phyloP scores from a whole-genome alignment of 2,329 filamentous ascomycete genomes.

The Aspergillus fumigatiaffinis region DNA sequence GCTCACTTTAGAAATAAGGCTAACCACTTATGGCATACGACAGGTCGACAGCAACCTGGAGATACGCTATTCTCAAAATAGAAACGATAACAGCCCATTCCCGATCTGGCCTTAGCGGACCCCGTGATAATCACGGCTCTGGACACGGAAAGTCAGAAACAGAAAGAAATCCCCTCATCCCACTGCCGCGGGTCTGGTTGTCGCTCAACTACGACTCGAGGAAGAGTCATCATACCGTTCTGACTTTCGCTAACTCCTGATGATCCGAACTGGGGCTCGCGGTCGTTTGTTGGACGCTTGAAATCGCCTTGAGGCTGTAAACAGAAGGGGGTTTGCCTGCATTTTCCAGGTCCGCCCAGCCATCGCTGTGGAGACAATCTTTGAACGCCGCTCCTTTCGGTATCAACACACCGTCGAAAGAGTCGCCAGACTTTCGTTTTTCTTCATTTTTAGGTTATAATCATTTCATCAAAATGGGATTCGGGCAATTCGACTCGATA shows the following conservation, averaged over 20 bases:
- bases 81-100: conserved; percentile 13
- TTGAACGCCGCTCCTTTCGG: conserved; percentile 16
- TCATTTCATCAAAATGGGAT: conserved; percentile 53
- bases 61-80: conserved; percentile 18
- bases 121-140: conserved; percentile 25
- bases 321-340: conserved; percentile 9
- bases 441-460: conserved; percentile 1
- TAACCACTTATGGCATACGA: conserved; percentile 6
- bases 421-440: conserved; percentile 3
- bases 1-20: conserved; percentile 7
- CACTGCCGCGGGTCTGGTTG: background rate
- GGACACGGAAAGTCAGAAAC: conserved; percentile 3
- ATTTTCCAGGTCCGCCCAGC: conserved; percentile 22
- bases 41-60: conserved; percentile 1
- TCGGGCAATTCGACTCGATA: conserved; percentile 85
- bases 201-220: background rate
- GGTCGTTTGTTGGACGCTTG: background rate
- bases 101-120: conserved; percentile 14
- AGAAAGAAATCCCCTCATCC: conserved; percentile 5
- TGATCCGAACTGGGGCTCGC: background rate
- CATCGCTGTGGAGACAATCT: conserved; percentile 32
- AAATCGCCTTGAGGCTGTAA: background rate
- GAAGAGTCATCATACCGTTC: background rate
- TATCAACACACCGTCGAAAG: conserved; percentile 19
- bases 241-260: background rate